Evolutionary conservation across 2,329 filamentous ascomycete species (phyloP), one percentile per base, ranked within the genome.

Genomic region (Microdochium bolleyi): DNA sequence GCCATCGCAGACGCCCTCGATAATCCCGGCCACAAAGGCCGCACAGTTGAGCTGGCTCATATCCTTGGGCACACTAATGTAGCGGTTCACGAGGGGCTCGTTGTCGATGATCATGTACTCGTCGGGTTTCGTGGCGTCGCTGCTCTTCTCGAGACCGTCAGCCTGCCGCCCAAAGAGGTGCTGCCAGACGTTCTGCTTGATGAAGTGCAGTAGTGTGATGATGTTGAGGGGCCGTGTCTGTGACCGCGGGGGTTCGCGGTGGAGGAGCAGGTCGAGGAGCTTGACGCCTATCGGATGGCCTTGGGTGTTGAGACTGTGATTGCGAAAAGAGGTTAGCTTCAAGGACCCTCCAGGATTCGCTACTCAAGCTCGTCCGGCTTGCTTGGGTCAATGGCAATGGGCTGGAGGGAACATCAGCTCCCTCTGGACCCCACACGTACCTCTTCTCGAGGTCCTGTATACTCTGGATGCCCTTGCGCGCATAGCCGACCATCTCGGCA

Each of bases 81-180:
- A 97, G 57, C 87, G 86, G 71, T 96, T 97, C 38, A 97, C 92
- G 50, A 97, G 78, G 22, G 94, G 94, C 68, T 97, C 94, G 72
- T 99, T 97, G 73, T 99, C 94, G 62, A 92, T 89, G 62, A 99
- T 94, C 92, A 99, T 97, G 77, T 97, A 99, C 75, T 97, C 92
- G 61, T 94, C 90, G 9, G 89, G 86, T 51, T 91, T 92, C 51
- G 85, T 82, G 9, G 88, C 85, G 63, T 89, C 86, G 52, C 84
- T 84, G 54, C 85, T 89, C 72, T 94, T 92, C 73, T 99, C 94
- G 54, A 99, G 84, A 19, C 90, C 88, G 72, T 97, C 92, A 25
- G 94, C 94, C 53, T 92, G 86, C 1, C 92, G 87, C 37, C 83
- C 85, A 70, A 99, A 99, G 49, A 99, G 87, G 70, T 95, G 88